phyloP scores from a whole-genome alignment of 768 basidiomycete genomes.

The Royoungia palumana region DNA sequence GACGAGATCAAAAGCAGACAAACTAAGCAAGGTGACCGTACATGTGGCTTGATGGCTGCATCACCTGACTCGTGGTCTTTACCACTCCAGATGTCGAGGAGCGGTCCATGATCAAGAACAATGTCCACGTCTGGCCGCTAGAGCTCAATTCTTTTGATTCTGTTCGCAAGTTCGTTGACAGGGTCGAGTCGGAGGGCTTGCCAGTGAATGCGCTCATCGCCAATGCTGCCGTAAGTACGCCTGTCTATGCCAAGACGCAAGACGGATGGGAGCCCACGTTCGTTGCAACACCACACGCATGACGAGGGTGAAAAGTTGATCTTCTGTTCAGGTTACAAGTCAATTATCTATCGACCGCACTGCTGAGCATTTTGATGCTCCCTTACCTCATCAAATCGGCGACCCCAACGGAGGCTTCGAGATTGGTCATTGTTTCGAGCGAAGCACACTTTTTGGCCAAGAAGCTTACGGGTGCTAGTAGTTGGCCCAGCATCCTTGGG shows the following conservation, averaged over 20 bases:
- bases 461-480: slow-evolving; percentile 5
- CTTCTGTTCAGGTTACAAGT: slow-evolving; percentile 30
- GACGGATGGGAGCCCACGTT: slow-evolving; percentile 39
- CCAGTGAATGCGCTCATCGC: slow-evolving; percentile 30
- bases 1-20: slow-evolving; percentile 20
- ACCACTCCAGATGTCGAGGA: slow-evolving; percentile 17
- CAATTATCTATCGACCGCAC: slow-evolving; percentile 34
- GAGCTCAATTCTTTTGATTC: slow-evolving; percentile 34
- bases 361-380: slow-evolving; percentile 35
- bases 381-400: slow-evolving; percentile 33
- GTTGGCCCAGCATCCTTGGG: slow-evolving; percentile 27
- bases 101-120: slow-evolving; percentile 1
- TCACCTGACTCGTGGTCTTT: too few relatives aligned
- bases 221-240: slow-evolving; percentile 26
- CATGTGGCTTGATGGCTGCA: not conserved
- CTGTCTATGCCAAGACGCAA: slow-evolving; percentile 22
- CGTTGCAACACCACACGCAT: slow-evolving; percentile 4
- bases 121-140: slow-evolving; percentile 31
- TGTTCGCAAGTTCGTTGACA: slow-evolving; percentile 31
- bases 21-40: slow-evolving; percentile 16
- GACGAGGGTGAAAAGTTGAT: not conserved
- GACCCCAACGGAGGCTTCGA: slow-evolving; percentile 18
- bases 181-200: slow-evolving; percentile 25
- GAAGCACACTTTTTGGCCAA: slow-evolving; percentile 20
- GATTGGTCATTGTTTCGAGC: slow-evolving; percentile 33